phyloP scores from a whole-genome alignment of 805 yeast species.

The Candida glaebosa region DNA sequence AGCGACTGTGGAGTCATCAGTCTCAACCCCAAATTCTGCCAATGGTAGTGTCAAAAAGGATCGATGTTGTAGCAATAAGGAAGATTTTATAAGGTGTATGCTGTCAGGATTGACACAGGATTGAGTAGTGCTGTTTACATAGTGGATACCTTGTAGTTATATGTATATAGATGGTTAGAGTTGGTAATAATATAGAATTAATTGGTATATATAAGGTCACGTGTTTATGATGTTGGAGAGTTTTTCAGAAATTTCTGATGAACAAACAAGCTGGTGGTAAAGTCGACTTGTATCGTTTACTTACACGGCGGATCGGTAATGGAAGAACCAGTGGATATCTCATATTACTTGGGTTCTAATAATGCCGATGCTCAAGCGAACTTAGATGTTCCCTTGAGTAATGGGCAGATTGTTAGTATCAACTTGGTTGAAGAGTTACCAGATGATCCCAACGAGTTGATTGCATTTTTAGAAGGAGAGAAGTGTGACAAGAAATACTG shows the following conservation, averaged over 20 bases:
- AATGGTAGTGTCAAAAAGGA: too few species aligned
- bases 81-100: neutral
- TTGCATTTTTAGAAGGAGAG: constrained; percentile 76
- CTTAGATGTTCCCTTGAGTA: constrained; percentile 70
- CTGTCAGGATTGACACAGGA: neutral
- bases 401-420: constrained; percentile 79
- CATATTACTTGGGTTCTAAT: constrained; percentile 34
- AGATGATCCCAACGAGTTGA: constrained; percentile 83
- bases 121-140: neutral
- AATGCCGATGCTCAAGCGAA: constrained; percentile 25
- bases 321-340: constrained; percentile 20
- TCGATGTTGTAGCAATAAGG: neutral
- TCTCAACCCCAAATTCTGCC: too few species aligned
- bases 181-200: neutral
- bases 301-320: constrained; percentile 3
- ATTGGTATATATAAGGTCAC: neutral
- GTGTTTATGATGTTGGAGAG: neutral
- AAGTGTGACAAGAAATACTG: constrained; percentile 73
- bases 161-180: neutral
- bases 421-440: constrained; percentile 80
- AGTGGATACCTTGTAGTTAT: too few species aligned
- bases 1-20: too few species aligned
- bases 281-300: neutral
- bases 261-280: neutral
- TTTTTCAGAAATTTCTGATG: neutral